Base-by-base conservation (phyloP, 2,329 filamentous ascomycete species). In the Fonsecaea erecta region DNA sequence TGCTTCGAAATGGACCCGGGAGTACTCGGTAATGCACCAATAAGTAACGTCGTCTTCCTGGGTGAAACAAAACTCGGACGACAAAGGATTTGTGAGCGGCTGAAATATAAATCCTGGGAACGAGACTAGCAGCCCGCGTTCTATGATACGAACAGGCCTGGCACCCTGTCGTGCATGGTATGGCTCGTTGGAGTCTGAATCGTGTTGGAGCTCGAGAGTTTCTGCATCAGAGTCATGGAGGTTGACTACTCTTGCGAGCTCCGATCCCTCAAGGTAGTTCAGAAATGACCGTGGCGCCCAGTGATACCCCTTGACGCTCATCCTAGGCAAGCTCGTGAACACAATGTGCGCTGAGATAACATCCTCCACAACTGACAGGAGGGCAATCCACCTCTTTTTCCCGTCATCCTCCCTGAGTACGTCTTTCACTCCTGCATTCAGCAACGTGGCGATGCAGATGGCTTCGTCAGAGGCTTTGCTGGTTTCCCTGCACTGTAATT, bases 401-500 rank as follows among this genome's bases (percentile, higher is more conserved):
- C n/a, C 3, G 12, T 4, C 12, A 11, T 24, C 9, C 7, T 48
- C 18, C 21, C 21, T 48, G 9, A 48, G 43, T 18, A 48, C 43
- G 18, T 48, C 43, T 24, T 48, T 18, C 18, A 48, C 18, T 24
- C 43, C 43, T 11, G 21, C 43, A 12, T 48, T 18, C 43, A 48
- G 21, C 43, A 48, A 48, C 18, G 43, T 48, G 18, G 43, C 12
- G 4, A 48, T 3, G 43, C 43, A 48, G 11, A 48, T 48, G 21
- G 43, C 43, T 48, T 48, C 43, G 11, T 48, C 43, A 9, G 43
- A 48, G 43, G 43, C 43, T 24, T 48, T 48, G 43, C 43, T 48
- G 18, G 43, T 48, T 21, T 48, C 18, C 18, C 43, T 48, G 11
- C 18, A 21, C 2, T 24, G 43, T 12, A 48, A 9, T 12, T 48